phyloP scores from a whole-genome alignment of 805 yeast species.

The Saccharomycopsis schoenii region DNA sequence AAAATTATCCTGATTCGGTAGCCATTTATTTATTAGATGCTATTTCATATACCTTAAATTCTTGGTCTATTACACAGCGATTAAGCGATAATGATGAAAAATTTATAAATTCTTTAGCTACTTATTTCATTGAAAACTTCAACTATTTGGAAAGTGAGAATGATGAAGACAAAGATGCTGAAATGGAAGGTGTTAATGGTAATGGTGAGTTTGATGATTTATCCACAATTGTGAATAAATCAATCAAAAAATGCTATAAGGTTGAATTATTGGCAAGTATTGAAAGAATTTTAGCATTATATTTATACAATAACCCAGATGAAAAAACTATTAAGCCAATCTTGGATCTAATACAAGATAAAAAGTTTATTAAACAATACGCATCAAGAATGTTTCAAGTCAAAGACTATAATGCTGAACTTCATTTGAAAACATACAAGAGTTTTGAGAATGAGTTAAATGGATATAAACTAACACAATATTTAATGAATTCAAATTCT shows the following conservation, averaged over 20 bases:
- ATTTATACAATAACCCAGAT: slow-evolving; percentile 49
- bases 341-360: slow-evolving; percentile 30
- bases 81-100: slow-evolving; percentile 37
- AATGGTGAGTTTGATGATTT: slow-evolving; percentile 8
- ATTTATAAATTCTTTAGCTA: slow-evolving; percentile 27
- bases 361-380: slow-evolving; percentile 26
- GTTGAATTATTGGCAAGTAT: slow-evolving; percentile 55
- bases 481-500: background rate
- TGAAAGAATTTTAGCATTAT: slow-evolving; percentile 66
- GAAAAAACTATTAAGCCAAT: slow-evolving; percentile 34
- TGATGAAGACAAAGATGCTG: background rate
- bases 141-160: slow-evolving; percentile 1
- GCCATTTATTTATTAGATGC: slow-evolving; percentile 63
- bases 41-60: slow-evolving; percentile 61
- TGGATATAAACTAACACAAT: background rate
- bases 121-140: slow-evolving; percentile 17
- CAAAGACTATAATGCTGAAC: slow-evolving; percentile 28
- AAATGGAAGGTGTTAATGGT: background rate
- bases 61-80: slow-evolving; percentile 61
- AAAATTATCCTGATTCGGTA: slow-evolving; percentile 49
- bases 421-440: slow-evolving; percentile 10
- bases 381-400: slow-evolving; percentile 32
- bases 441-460: background rate
- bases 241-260: slow-evolving; percentile 38
- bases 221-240: slow-evolving; percentile 14